Evolutionary conservation across 768 basidiomycete genomes (phyloP).

Genomic region (Baorangia bicolor): DNA sequence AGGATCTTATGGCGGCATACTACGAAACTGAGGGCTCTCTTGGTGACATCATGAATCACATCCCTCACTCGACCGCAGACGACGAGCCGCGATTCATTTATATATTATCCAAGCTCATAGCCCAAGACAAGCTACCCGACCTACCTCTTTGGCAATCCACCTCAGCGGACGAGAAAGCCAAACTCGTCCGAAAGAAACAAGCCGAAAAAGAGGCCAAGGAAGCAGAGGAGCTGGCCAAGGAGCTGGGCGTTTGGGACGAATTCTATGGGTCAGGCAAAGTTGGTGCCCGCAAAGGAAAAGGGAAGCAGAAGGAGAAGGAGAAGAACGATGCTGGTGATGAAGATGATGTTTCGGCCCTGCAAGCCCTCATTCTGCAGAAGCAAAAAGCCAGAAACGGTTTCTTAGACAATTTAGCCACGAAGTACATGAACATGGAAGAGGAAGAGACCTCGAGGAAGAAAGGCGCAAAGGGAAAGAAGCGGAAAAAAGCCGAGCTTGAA

Average conservation of each 20-base stretch:
- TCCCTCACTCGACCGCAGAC: constrained; percentile 80
- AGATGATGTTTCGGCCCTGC: constrained; percentile 67
- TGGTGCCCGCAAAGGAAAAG: constrained; percentile 54
- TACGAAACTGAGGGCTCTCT: constrained; percentile 69
- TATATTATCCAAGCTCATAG: constrained; percentile 65
- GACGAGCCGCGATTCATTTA: constrained; percentile 86
- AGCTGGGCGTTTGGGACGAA: constrained; percentile 92
- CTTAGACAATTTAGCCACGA: constrained; percentile 71
- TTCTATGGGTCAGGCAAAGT: constrained; percentile 80
- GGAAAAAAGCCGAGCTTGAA: constrained; percentile 37
- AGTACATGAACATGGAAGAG: constrained; percentile 57
- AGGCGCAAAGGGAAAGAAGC: constrained; percentile 52
- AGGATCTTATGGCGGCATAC: constrained; percentile 79
- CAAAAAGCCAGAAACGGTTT: constrained; percentile 69
- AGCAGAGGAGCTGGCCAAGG: constrained; percentile 80
- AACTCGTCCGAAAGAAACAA: constrained; percentile 68
- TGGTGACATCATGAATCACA: constrained; percentile 75
- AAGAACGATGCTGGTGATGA: constrained; percentile 42
- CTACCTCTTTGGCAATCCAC: constrained; percentile 65
- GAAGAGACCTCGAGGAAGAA: constrained; percentile 34
- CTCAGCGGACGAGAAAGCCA: constrained; percentile 78
- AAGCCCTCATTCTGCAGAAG: constrained; percentile 79
- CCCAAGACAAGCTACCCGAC: constrained; percentile 52
- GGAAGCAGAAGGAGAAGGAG: constrained; percentile 43
- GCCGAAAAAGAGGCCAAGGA: constrained; percentile 79